Percentiles rank a stretch among this genome's conserved stretches.
These are phyloP conservation scores for Cylindrotheca closterium DNA, from an alignment of 108 stramenopile species.

Conservation along the genomic window DNA sequence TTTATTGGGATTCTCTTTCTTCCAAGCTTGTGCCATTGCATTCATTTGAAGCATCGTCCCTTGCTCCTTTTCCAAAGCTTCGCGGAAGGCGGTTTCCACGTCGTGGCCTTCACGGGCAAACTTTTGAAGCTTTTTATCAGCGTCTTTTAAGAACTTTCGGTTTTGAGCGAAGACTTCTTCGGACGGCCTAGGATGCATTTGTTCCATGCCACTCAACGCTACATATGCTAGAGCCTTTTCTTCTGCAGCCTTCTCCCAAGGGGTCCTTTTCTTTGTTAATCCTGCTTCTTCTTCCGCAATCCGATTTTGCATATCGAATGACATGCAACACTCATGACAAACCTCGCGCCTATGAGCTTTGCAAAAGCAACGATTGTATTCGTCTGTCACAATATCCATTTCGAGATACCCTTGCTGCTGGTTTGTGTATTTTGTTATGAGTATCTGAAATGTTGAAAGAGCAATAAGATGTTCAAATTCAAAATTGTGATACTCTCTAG, in stretches of 20 bases:
- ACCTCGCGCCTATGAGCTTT: constrained; percentile 26
- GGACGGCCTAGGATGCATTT: constrained; percentile 13
- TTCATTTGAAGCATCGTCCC: background rate
- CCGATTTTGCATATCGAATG: constrained; percentile 22
- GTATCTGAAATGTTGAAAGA: no score
- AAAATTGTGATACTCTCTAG: no score
- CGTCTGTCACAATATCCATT: no score
- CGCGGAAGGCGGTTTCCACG: background rate
- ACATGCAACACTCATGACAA: constrained; percentile 34
- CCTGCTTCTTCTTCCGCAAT: constrained; percentile 32
- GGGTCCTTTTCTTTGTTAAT: constrained; percentile 15
- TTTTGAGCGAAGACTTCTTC: constrained; percentile 5
- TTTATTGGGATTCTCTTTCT: constrained; percentile 23
- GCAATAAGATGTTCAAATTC: no score
- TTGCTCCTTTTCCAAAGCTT: background rate
- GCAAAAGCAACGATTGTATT: no score
- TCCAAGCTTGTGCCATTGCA: constrained; percentile 20
- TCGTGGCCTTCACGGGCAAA: background rate
- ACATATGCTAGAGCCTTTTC: background rate
- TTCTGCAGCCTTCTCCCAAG: constrained; percentile 24
- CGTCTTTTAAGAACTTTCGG: constrained; percentile 2
- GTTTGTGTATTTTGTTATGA: no score
- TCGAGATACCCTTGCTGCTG: no score
- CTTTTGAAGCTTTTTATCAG: constrained; percentile 3
- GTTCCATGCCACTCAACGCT: constrained; percentile 27